Conservation (phyloP, 2,329 filamentous ascomycete genomes). For the Chaetomiaceae sp. region DNA sequence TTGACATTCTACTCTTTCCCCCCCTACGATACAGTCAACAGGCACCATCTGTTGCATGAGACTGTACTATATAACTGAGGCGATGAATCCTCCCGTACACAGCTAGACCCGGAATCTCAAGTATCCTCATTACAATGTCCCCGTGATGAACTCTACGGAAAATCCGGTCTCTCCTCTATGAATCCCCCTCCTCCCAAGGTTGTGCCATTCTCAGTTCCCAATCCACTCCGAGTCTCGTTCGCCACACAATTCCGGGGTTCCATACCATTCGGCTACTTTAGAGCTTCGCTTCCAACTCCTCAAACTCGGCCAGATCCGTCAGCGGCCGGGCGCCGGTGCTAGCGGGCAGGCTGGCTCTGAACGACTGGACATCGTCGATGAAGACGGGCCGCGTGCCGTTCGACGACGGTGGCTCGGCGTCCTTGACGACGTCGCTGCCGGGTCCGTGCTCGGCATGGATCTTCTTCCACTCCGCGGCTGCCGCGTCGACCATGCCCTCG, state of each 20-base stretch:
- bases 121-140: not conserved
- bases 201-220: not conserved
- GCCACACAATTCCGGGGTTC: too few species aligned
- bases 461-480: slow-evolving; percentile 32
- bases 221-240: too few species aligned
- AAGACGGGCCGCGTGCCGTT: slow-evolving; percentile 51
- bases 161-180: not conserved
- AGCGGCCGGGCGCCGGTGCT: slow-evolving; percentile 68
- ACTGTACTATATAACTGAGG: too few species aligned
- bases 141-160: not conserved
- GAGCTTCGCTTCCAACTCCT: slow-evolving; percentile 78
- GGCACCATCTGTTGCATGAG: too few species aligned
- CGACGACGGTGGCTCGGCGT: slow-evolving; percentile 28
- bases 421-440: slow-evolving; percentile 19
- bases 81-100: too few species aligned
- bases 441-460: slow-evolving; percentile 29
- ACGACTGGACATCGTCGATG: slow-evolving; percentile 73
- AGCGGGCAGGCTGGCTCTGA: slow-evolving; percentile 68
- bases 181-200: not conserved
- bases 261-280: slow-evolving; percentile 33
- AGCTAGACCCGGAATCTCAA: too few species aligned
- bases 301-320: slow-evolving; percentile 73
- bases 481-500: slow-evolving; percentile 43
- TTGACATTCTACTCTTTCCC: too few species aligned
- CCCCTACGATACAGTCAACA: too few species aligned